These are phyloP conservation scores for Claviceps africana DNA, from an alignment of 2,329 filamentous ascomycete genomes.

Conservation along the genomic window DNA sequence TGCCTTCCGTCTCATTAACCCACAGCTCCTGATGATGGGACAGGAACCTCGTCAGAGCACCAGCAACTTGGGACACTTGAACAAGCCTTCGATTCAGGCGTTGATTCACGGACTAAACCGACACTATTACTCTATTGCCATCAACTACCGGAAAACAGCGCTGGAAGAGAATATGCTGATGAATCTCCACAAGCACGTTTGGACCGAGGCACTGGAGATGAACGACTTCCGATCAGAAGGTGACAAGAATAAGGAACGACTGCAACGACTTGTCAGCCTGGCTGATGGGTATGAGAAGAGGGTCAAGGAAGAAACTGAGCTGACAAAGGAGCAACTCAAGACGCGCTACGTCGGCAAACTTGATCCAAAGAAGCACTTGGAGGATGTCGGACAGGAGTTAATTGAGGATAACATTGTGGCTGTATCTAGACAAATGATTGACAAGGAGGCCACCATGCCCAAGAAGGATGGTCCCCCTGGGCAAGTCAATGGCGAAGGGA, in stretches of 20 bases:
- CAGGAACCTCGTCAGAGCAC: conserved; percentile 97
- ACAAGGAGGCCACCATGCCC: conserved; percentile 93
- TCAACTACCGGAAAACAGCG: conserved; percentile 95
- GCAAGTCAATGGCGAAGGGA: conserved; percentile 41
- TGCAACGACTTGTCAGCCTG: conserved; percentile 76
- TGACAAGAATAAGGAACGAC: conserved; percentile 69
- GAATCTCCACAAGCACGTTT: conserved; percentile 99
- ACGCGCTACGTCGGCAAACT: conserved; percentile 98
- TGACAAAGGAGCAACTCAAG: conserved; percentile 95
- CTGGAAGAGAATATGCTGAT: conserved; percentile 99
- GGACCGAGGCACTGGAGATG: conserved; percentile 96
- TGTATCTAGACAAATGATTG: conserved; percentile 97
- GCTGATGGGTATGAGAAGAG: conserved; percentile 97
- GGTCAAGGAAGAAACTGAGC: conserved; percentile 94
- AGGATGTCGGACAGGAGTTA: conserved; percentile 87
- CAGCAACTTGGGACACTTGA: conserved; percentile 91
- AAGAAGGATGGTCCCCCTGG: conserved; percentile 46
- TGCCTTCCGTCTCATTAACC: conserved; percentile 96
- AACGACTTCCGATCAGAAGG: conserved; percentile 83
- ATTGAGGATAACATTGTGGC: conserved; percentile 99
- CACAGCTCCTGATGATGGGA: conserved; percentile 92
- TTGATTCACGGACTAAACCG: conserved; percentile 95
- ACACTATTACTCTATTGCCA: conserved; percentile 98
- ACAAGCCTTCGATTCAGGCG: conserved; percentile 99
- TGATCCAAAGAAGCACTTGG: conserved; percentile 97